Percentiles rank a stretch among this genome's conserved stretches.
phyloP scores from a whole-genome alignment of 805 yeast genomes.

The Kluyveromyces dobzhanskii region DNA sequence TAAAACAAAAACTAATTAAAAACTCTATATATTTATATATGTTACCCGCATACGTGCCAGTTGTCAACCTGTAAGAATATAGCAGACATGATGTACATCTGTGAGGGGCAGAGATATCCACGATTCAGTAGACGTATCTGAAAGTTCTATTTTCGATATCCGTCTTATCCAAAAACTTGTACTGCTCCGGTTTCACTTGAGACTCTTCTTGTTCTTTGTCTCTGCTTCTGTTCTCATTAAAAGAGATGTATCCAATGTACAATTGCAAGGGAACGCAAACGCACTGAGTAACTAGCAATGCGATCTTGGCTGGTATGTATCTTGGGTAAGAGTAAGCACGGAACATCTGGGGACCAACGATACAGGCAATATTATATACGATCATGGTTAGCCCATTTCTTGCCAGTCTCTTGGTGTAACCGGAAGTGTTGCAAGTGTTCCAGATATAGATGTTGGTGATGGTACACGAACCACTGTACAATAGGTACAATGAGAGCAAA shows the following conservation, averaged over 20 bases:
- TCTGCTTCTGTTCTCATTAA: slow-evolving; percentile 43
- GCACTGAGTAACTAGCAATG: slow-evolving; percentile 43
- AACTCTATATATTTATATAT: too few species aligned
- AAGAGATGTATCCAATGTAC: slow-evolving; percentile 36
- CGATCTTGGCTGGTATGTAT: slow-evolving; percentile 50
- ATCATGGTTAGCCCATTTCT: slow-evolving; percentile 49
- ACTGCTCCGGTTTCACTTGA: slow-evolving; percentile 27
- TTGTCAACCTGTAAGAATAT: too few species aligned
- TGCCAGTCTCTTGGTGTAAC: slow-evolving; percentile 48
- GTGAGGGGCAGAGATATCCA: too few species aligned
- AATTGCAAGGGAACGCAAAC: slow-evolving; percentile 37
- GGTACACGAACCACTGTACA: slow-evolving; percentile 48
- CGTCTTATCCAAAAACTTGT: slow-evolving; percentile 48
- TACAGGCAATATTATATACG: slow-evolving; percentile 49
- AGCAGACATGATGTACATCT: too few species aligned
- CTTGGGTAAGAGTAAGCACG: slow-evolving; percentile 42
- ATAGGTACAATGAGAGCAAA: slow-evolving; percentile 40
- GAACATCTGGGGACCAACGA: slow-evolving; percentile 60
- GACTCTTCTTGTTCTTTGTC: slow-evolving; percentile 31
- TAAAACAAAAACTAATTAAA: too few species aligned
- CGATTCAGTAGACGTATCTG: slow-evolving; percentile 39
- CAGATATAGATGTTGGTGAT: slow-evolving; percentile 52
- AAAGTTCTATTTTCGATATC: slow-evolving; percentile 51
- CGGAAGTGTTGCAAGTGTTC: slow-evolving; percentile 56
- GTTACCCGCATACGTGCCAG: too few species aligned